Base-by-base conservation (phyloP, 345 rosid genomes). In the Tarenaya hassleriana region DNA sequence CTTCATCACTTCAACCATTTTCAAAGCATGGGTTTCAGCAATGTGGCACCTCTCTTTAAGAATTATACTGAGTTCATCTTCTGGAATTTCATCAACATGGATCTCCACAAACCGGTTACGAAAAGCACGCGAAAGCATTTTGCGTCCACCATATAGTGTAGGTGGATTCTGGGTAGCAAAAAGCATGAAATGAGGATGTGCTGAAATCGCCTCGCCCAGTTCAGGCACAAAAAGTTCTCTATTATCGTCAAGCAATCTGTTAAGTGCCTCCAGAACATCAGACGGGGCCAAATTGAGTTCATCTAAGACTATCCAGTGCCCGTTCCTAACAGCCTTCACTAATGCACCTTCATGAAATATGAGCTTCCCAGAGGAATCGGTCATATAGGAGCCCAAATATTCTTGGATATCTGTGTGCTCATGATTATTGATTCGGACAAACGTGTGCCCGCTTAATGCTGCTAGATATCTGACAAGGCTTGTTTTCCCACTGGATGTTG, bases 131-230 rank as follows among this genome's bases (percentile, higher is more conserved):
- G 98, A 91, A 64, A 91, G 88, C 74, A 91, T 75, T 77, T 91
- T 91, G 61, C 98, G 95, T 24, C 98, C 98, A 60, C 95, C 98
- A 73, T 91, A 87, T 16, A 77, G 57, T n/a, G 87, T 80, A 17
- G 98, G 98, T 9, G 98, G 98, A 63, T 91, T 91, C 67, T 91
- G 98, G 55, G 98, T 91, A 16, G 96, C 96, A 63, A 91, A 91
- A 68, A 91, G 95, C 98, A 87, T 87, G 68, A 91, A 91, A 61
- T 80, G 68, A 20, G 95, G 89, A 77, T 91, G 98, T 17, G 96
- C 95, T 54, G 72, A 60, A 43, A 91, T 63, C 16, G 89, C 73
- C 65, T 87, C 94, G 41, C 74, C 46, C 55, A 82, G 60, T 62
- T 91, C 98, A 58, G 98, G 96, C 54, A 91, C 88, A 71, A 75